Base-by-base conservation (phyloP, 2,329 filamentous ascomycete genomes). In the Dactylonectria macrodidyma region DNA sequence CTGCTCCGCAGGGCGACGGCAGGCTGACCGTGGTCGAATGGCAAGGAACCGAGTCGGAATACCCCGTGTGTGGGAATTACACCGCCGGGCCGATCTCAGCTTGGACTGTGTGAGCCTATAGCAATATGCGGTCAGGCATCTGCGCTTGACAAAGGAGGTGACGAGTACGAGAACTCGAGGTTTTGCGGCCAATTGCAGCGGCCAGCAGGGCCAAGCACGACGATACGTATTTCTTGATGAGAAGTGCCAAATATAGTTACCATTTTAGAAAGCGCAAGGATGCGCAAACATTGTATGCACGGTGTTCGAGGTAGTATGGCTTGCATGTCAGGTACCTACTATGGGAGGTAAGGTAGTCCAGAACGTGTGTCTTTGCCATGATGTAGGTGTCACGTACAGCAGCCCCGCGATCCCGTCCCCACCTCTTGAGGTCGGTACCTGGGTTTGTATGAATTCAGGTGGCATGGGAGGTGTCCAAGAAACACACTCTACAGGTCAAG, bases 101-200 rank as follows among this genome's bases (percentile, higher is more conserved):
- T 48, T 57, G 44, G 34, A 44, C 59, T 50, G 58, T 52, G 58
- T 56, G 41, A 46, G 46, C 30, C 55, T 46, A 24, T 38, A 46
- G n/a, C 12, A 44, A 44, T 44, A 1, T n/a, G 41, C 36, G 30
- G 36, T 36, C 24, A 16, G 36, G 41, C 24, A 16, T 52, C 41
- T 51, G 57, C 60, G 47, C 38, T 33, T 48, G 11, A 38, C 48
- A 22, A 57, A 54, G 38, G 38, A 34, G 34, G 19, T 14, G n/a
- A 61, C 24, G 51, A 7, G 54, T 51, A 36, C 55, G 30, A 26
- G 14, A 57, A 36, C 14, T 56, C 10, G 51, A 56, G 44, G 14
- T 57, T 33, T 26, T 41, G 16, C 63, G 30, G 11, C 58, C 57
- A 61, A 44, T 57, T 24, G 63, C 46, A 14, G 58, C 51, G 57